phyloP scores from a whole-genome alignment of 768 basidiomycete genomes.

The Lactarius quietus region DNA sequence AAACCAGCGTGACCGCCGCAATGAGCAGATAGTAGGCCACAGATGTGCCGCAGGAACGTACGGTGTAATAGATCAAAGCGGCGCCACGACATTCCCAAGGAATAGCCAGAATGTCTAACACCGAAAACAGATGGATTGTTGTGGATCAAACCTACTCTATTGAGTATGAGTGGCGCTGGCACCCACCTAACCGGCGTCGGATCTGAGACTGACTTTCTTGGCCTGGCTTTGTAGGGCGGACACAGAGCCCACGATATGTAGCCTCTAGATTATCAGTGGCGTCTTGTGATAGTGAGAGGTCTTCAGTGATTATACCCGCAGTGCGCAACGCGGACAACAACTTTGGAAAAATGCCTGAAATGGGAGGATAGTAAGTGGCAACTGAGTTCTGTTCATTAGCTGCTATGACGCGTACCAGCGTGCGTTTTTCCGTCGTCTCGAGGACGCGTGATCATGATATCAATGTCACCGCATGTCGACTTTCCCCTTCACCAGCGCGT shows the following conservation, averaged over 20 bases:
- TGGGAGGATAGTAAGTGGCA: not conserved
- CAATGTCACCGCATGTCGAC: slow-evolving; percentile 84
- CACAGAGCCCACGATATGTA: slow-evolving; percentile 78
- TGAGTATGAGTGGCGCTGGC: not conserved
- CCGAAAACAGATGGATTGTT: not conserved
- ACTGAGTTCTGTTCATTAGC: not conserved
- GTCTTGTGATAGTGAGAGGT: slow-evolving; percentile 63
- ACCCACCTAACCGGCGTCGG: slow-evolving; percentile 60
- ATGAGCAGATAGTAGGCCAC: not conserved
- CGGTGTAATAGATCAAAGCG: slow-evolving; percentile 90
- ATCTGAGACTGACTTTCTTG: slow-evolving; percentile 40
- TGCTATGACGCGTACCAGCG: slow-evolving; percentile 45
- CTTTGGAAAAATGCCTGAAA: slow-evolving; percentile 53
- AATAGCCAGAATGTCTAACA: slow-evolving; percentile 72
- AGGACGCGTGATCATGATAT: slow-evolving; percentile 80
- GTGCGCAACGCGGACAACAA: slow-evolving; percentile 56
- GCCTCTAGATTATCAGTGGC: slow-evolving; percentile 66
- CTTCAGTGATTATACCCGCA: slow-evolving; percentile 69
- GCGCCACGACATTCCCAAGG: slow-evolving; percentile 79
- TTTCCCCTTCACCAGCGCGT: slow-evolving; percentile 56
- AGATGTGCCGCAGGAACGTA: slow-evolving; percentile 33
- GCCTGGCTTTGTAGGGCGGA: slow-evolving; percentile 10
- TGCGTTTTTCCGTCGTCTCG: slow-evolving; percentile 72
- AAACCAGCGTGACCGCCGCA: not conserved
- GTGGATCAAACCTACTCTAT: not conserved